A percentile compares a stretch with the other conserved stretches of the same genome.
phyloP scores from a whole-genome alignment of 176 grass and related monocot genomes.

The Eleusine coracana region DNA sequence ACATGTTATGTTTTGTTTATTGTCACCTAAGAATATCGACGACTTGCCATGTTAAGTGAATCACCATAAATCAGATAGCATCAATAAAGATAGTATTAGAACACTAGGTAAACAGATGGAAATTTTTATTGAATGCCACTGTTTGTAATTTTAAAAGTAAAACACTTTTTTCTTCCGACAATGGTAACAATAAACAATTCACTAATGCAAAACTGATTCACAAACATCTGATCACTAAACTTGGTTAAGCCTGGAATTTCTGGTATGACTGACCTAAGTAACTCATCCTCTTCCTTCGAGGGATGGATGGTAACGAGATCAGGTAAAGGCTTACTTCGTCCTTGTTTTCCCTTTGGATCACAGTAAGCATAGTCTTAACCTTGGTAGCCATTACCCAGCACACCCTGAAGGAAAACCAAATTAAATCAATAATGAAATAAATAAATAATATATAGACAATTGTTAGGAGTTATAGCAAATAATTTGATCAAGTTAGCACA shows the following conservation, averaged over 20 bases:
- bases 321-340: constrained; percentile 58
- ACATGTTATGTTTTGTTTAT: not conserved
- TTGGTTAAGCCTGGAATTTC: constrained; percentile 43
- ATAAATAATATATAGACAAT: too few species aligned
- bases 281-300: constrained; percentile 68
- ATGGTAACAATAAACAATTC: constrained; percentile 3
- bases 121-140: constrained; percentile 24
- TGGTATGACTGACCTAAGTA: constrained; percentile 41
- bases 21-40: not conserved
- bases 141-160: constrained; percentile 20
- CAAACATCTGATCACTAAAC: constrained; percentile 25
- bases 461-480: too few species aligned
- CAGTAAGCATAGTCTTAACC: constrained; percentile 82
- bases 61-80: not conserved
- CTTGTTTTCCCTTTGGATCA: constrained; percentile 75
- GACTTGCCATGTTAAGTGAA: not conserved
- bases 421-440: too few species aligned
- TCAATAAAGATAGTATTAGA: not conserved
- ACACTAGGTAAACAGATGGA: not conserved
- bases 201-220: constrained; percentile 6
- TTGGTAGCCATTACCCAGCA: constrained; percentile 31
- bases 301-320: constrained; percentile 77
- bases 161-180: constrained; percentile 18
- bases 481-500: too few species aligned
- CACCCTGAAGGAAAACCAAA: too few species aligned